A percentile compares a stretch with the other conserved stretches of the same genome.
These are phyloP conservation scores for Solanum rostratum DNA, from an alignment of 257 asterid genomes.

Conservation along the genomic window DNA sequence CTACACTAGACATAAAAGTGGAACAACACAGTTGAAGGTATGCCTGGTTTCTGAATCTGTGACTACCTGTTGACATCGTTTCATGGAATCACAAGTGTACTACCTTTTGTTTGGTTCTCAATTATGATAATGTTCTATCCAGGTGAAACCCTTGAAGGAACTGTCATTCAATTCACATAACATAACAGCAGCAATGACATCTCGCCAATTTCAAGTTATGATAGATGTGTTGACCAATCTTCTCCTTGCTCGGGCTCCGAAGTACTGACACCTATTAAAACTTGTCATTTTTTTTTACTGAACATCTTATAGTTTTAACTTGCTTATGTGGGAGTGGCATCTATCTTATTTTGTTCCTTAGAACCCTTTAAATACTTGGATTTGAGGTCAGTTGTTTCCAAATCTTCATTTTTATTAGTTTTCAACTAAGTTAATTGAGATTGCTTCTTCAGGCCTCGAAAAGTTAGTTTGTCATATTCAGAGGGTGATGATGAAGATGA, in stretches of 20 bases:
- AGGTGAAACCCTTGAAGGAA: slow-evolving; percentile 99
- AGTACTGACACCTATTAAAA: slow-evolving; percentile 37
- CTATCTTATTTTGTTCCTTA: neutral
- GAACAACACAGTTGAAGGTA: slow-evolving; percentile 91
- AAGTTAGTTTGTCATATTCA: slow-evolving; percentile 64
- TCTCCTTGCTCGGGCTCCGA: slow-evolving; percentile 96
- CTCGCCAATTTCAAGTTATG: slow-evolving; percentile 99
- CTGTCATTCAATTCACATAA: slow-evolving; percentile 81
- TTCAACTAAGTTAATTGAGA: neutral
- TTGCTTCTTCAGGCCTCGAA: slow-evolving; percentile 69
- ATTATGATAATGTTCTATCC: slow-evolving; percentile 12
- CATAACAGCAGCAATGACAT: slow-evolving; percentile 96
- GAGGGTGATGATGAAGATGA: slow-evolving; percentile 80
- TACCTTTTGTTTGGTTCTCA: neutral
- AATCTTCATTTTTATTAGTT: slow-evolving; percentile 4
- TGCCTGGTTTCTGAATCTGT: neutral
- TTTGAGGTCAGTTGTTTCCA: neutral
- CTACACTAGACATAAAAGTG: slow-evolving; percentile 94
- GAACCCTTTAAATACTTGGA: neutral
- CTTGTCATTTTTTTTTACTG: neutral
- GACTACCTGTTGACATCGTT: neutral
- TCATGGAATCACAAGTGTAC: neutral
- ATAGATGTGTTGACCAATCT: slow-evolving; percentile 98
- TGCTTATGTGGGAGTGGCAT: neutral
- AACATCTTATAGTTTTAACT: neutral